Evolutionary conservation across 352 stramenopile species (phyloP), one percentile per base, ranked within the genome.

Genomic region (Phytophthora vignae): DNA sequence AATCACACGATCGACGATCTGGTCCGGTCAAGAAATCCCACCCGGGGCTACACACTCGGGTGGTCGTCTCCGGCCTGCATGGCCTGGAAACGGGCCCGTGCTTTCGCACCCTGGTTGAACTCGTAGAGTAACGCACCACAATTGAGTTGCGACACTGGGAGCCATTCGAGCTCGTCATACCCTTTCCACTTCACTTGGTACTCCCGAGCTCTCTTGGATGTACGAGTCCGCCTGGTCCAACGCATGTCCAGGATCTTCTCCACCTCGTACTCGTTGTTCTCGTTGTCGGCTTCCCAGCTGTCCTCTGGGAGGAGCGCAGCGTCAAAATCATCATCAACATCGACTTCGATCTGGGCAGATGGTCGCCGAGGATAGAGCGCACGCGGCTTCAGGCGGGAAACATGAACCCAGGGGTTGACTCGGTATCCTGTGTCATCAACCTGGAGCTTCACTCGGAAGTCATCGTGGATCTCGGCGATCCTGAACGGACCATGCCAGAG

Each of bases 401-500:
- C 25, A 25, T 52, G 56, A 0, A 62, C 40, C 38, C 21, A 54
- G 11, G 56, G 56, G 8, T 54, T 40, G 52, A 57, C n/a, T 21
- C 17, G 11, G 6, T 57, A 57, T 6, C 36, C 52, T 0, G 52
- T 57, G 4, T 31, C 52, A 6, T 40, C 27, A 5, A 61, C 19
- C 4, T 61, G 3, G 6, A 61, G 38, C 0, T 22, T 19, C 8
- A 19, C 27, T 4, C 36, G 9, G 36, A 52, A 61, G 14, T 61
- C 36, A 4, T 44, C 40, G 4, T 21, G 19, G 11, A 31, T 66
- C 9, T 66, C 46, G 2, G 49, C 3, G 21, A 58, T 57, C 2
- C 60, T 21, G 49, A 67, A 60, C 3, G 60, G 60, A 0, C 49
- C 60, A 19, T 67, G 60, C 48, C 48, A 67, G 0, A 67, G 19